Conservation (phyloP, 2,329 filamentous ascomycete species). For the Fusarium poae region DNA sequence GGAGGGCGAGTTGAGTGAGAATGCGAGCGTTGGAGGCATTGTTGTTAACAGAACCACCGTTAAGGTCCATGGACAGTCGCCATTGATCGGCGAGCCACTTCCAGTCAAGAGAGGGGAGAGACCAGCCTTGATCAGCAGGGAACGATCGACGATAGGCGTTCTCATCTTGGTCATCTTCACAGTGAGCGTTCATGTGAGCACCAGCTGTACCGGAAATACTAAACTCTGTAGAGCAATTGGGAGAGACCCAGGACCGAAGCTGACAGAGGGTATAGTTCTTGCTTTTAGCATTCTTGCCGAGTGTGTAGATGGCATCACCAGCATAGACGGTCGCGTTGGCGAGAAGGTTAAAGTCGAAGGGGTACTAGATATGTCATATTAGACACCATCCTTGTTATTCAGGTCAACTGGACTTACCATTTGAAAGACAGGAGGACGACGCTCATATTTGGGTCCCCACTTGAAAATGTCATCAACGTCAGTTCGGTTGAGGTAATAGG, state of each 20-base stretch:
- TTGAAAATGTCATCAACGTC: constrained; percentile 77
- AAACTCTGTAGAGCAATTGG: constrained; percentile 75
- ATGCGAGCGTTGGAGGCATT: constrained; percentile 72
- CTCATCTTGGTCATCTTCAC: constrained; percentile 66
- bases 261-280: constrained; percentile 75
- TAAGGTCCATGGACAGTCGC: constrained; percentile 67
- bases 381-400: neutral
- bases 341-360: constrained; percentile 75
- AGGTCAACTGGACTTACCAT: constrained; percentile 53
- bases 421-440: constrained; percentile 67
- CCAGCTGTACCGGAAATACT: constrained; percentile 68
- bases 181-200: constrained; percentile 70
- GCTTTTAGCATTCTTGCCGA: constrained; percentile 63
- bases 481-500: constrained; percentile 66
- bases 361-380: constrained; percentile 59
- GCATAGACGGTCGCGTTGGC: constrained; percentile 63
- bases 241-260: constrained; percentile 72
- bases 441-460: constrained; percentile 68
- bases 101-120: constrained; percentile 63
- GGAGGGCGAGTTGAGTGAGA: constrained; percentile 65
- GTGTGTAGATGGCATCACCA: constrained; percentile 72
- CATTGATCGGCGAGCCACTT: constrained; percentile 67
- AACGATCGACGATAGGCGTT: constrained; percentile 67
- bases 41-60: constrained; percentile 65
- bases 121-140: constrained; percentile 48